phyloP scores from a whole-genome alignment of 2,329 filamentous ascomycete genomes.

The Calonectria ilicicola region DNA sequence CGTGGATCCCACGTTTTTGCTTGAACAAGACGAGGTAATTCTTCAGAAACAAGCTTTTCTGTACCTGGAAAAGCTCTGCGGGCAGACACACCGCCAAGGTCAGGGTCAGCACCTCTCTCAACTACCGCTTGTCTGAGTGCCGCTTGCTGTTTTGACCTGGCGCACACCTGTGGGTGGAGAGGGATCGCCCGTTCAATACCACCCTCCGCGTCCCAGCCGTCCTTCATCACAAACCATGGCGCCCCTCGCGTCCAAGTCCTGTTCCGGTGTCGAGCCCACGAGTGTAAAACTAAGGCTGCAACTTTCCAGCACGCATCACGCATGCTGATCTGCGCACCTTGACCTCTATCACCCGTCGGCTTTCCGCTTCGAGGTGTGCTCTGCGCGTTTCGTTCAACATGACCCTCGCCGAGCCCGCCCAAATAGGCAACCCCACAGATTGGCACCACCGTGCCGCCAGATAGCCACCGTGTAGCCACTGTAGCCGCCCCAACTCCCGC shows the following conservation, averaged over 20 bases:
- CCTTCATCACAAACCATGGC: background rate
- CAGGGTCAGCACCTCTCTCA: background rate
- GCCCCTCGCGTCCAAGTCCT: background rate
- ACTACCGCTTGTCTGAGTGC: background rate
- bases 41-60: slow-evolving; percentile 13
- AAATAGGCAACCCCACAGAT: slow-evolving; percentile 5
- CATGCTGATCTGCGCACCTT: background rate
- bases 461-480: background rate
- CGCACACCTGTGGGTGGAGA: background rate
- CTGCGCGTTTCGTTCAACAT: background rate
- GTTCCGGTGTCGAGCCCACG: background rate
- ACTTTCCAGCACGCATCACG: background rate
- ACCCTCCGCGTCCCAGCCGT: background rate
- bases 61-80: background rate
- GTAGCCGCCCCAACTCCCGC: background rate
- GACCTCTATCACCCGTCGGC: background rate
- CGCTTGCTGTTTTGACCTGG: background rate
- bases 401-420: background rate
- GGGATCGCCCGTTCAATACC: slow-evolving; percentile 1
- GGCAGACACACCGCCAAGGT: background rate
- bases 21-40: slow-evolving; percentile 5
- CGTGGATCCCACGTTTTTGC: background rate
- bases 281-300: background rate
- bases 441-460: background rate
- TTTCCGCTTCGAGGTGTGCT: background rate